Evolutionary conservation across 2,329 filamentous ascomycete genomes (phyloP).

Genomic region (Pseudogymnoascus sp.): DNA sequence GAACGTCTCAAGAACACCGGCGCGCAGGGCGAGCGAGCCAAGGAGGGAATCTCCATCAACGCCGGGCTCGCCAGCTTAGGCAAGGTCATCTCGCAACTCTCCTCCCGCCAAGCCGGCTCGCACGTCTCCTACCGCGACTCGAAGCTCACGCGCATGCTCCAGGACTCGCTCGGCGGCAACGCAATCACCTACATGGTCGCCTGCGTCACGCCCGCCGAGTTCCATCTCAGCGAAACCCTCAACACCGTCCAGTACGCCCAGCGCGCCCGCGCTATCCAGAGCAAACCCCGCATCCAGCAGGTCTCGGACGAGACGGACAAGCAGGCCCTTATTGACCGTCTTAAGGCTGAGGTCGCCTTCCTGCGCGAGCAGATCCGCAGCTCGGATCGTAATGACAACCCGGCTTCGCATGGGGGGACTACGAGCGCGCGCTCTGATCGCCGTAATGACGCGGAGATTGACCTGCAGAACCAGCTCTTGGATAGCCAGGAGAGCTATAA

Average conservation of each 20-base stretch:
- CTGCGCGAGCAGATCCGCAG: constrained; percentile 88
- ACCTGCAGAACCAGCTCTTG: constrained; percentile 87
- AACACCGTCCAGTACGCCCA: constrained; percentile 98
- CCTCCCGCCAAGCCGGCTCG: constrained; percentile 75
- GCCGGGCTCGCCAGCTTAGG: constrained; percentile 88
- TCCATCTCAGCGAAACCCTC: constrained; percentile 92
- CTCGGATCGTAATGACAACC: constrained; percentile 51
- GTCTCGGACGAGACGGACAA: constrained; percentile 84
- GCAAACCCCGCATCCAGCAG: constrained; percentile 93
- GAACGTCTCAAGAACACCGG: constrained; percentile 96
- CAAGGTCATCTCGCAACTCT: constrained; percentile 97
- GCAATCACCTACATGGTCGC: constrained; percentile 99
- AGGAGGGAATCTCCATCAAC: constrained; percentile 97
- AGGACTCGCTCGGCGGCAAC: constrained; percentile 94
- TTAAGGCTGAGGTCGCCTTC: constrained; percentile 91
- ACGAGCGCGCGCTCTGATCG: constrained; percentile 69
- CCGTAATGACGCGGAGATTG: constrained; percentile 75
- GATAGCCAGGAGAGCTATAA: constrained; percentile 94
- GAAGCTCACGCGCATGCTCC: constrained; percentile 86
- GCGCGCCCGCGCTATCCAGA: constrained; percentile 90
- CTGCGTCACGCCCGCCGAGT: constrained; percentile 93
- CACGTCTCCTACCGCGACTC: constrained; percentile 98
- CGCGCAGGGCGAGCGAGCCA: constrained; percentile 87
- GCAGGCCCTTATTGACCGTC: constrained; percentile 82
- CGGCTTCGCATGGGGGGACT: constrained; percentile 37